These are phyloP conservation scores for Rusavskia elegans DNA, from an alignment of 495 filamentous ascomycete species.

Conservation along the genomic window DNA sequence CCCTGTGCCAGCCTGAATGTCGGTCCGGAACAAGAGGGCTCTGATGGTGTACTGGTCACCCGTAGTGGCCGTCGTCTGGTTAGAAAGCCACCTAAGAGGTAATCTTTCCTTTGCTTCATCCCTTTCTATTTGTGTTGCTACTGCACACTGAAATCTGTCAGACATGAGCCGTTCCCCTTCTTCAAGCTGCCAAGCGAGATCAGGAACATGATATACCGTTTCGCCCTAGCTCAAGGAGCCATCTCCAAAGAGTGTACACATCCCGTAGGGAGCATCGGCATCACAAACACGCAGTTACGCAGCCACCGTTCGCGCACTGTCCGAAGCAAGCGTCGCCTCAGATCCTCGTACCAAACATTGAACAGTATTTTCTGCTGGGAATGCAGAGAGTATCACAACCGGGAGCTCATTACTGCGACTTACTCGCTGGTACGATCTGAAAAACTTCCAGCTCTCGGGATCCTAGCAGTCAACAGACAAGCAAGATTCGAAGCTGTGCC, in stretches of 20 bases:
- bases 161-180: conserved; percentile 11
- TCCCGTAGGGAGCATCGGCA: background rate
- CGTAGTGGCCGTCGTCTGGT: background rate
- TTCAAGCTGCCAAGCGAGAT: conserved; percentile 17
- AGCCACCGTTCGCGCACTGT: too few relatives aligned
- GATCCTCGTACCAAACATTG: background rate
- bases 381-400: background rate
- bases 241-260: background rate
- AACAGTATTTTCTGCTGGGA: background rate
- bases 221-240: conserved; percentile 3
- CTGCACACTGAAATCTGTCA: background rate
- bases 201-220: conserved; percentile 18
- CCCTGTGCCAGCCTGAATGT: too few relatives aligned
- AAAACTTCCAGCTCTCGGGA: background rate
- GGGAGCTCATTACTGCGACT: background rate
- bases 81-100: background rate
- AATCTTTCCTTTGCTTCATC: background rate
- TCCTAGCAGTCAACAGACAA: background rate
- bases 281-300: background rate
- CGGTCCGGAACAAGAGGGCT: background rate
- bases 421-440: background rate
- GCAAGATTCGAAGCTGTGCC: background rate
- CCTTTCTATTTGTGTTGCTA: background rate
- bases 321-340: too few relatives aligned
- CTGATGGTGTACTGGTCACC: background rate